Evolutionary conservation across 23 red algal genomes (phyloP).

Genomic region (Gracilaria domingensis): DNA sequence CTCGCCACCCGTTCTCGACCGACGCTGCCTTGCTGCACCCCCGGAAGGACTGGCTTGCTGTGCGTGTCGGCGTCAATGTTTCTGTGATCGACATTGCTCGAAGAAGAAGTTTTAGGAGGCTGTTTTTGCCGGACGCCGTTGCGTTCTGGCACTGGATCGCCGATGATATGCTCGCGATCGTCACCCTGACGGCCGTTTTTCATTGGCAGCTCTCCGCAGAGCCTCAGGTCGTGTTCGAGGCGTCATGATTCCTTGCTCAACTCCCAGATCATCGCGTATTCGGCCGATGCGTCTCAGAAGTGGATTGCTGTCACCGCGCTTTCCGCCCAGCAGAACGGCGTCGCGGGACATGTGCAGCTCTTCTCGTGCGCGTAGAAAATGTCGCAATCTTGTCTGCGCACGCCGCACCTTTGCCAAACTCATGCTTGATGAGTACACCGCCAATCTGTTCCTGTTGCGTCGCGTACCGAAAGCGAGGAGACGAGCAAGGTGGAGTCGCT

Average conservation of each 20-base stretch:
- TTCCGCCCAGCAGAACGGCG: slow-evolving; percentile 11
- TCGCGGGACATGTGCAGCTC: slow-evolving; percentile 90
- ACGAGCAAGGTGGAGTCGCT: slow-evolving; percentile 43
- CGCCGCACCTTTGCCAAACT: slow-evolving; percentile 79
- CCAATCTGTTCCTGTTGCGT: slow-evolving; percentile 72
- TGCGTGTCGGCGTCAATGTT: slow-evolving; percentile 64
- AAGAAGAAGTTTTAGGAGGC: slow-evolving; percentile 56
- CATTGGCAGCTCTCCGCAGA: slow-evolving; percentile 70
- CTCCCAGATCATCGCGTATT: slow-evolving; percentile 82
- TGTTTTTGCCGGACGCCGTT: slow-evolving; percentile 61
- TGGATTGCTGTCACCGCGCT: slow-evolving; percentile 84
- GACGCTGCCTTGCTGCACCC: slow-evolving; percentile 91
- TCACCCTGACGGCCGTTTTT: slow-evolving; percentile 81
- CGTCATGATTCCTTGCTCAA: slow-evolving; percentile 71
- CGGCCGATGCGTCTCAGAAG: slow-evolving; percentile 38
- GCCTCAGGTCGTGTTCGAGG: slow-evolving; percentile 74
- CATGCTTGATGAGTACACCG: slow-evolving; percentile 26
- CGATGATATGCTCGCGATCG: slow-evolving; percentile 65
- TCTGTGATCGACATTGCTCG: slow-evolving; percentile 78
- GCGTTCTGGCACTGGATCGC: slow-evolving; percentile 84
- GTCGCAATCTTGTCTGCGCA: slow-evolving; percentile 86
- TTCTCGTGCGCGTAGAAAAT: slow-evolving; percentile 83
- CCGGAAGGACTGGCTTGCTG: slow-evolving; percentile 50
- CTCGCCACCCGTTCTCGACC: slow-evolving; percentile 82
- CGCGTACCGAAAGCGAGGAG: slow-evolving; percentile 12